Conservation (phyloP, 2,329 filamentous ascomycete species). For the Ophiosphaerella narmari region DNA sequence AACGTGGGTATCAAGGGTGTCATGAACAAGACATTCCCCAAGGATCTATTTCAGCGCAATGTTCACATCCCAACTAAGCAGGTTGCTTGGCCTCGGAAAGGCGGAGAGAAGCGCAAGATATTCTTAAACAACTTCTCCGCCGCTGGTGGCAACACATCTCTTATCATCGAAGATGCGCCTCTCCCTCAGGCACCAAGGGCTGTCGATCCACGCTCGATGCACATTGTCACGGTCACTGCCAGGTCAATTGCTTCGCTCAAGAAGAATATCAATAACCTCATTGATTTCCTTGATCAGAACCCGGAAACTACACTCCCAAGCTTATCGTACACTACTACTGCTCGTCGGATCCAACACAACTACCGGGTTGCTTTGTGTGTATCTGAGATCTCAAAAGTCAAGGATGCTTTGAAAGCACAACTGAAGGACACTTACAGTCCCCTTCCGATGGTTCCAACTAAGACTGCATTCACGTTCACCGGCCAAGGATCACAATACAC, state of each 20-base stretch:
- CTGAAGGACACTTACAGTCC: conserved; percentile 57
- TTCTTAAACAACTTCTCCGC: conserved; percentile 61
- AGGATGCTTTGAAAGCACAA: conserved; percentile 52
- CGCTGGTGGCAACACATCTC: conserved; percentile 59
- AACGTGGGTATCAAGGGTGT: conserved; percentile 61
- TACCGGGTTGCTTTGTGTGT: conserved; percentile 56
- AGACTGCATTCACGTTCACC: conserved; percentile 58
- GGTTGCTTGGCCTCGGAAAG: conserved; percentile 53
- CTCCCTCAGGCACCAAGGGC: conserved; percentile 47
- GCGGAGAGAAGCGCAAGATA: conserved; percentile 54
- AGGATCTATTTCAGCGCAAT: conserved; percentile 57
- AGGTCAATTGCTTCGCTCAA: conserved; percentile 58
- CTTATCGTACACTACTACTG: conserved; percentile 58
- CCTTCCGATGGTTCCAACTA: conserved; percentile 58
- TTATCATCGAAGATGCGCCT: conserved; percentile 58
- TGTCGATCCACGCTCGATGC: conserved; percentile 52
- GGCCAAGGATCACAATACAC: conserved; percentile 60
- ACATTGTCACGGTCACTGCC: conserved; percentile 56
- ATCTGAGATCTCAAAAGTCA: conserved; percentile 53
- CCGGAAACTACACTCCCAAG: conserved; percentile 52
- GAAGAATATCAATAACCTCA: conserved; percentile 55
- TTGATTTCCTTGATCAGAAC: conserved; percentile 53
- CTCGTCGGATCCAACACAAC: conserved; percentile 59
- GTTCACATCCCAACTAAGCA: conserved; percentile 56
- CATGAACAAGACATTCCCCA: conserved; percentile 61